Evolutionary conservation across 2,329 filamentous ascomycete species (phyloP), one percentile per base, ranked within the genome.

Genomic region (Exophiala viscosa): DNA sequence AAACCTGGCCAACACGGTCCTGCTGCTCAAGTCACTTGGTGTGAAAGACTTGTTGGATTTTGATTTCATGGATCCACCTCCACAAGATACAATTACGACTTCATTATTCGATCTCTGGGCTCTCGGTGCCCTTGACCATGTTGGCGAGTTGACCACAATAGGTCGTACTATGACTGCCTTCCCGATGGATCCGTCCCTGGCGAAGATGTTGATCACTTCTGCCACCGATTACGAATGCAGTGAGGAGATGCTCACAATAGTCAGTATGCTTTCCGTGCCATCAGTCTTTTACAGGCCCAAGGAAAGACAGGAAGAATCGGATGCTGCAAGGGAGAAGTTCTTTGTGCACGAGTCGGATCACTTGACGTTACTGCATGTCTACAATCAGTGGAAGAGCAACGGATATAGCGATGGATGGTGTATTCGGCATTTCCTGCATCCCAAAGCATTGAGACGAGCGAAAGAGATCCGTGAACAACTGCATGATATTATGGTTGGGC

Each of bases 271-370:
- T 7, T 95, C 90, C 1, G 93, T 99, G 0, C 93, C 93, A 8
- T 95, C 86, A 58, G 93, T 97, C 23, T 99, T 97, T 72, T 97
- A 96, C 73, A 84, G 95, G 5, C 93, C 93, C 2, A 96, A 95
- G 68, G 95, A 99, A 70, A 86, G 93, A 1, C 88, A 96, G 65
- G 93, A 99, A 66, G 93, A 99, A 73, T 93, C 92, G 5, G 93
- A 99, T 65, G 85, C 91, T 0, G 91, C 93, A 32, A 84, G 92
- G 23, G 93, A 99, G 69, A 97, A 97, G 70, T 99, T 99, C 71
- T 97, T 96, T 73, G 93, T 99, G 6, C 90, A 93, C 23, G 93
- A 99, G 71, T 96, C 90, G 1, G 93, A 99, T 68, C 93, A 99
- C 68, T 76, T 99, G 36, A 99, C 93, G 0, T 87, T 96, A 39